These are phyloP conservation scores for Henningerozyma blattae DNA, from an alignment of 805 yeast genomes.

Conservation along the genomic window DNA sequence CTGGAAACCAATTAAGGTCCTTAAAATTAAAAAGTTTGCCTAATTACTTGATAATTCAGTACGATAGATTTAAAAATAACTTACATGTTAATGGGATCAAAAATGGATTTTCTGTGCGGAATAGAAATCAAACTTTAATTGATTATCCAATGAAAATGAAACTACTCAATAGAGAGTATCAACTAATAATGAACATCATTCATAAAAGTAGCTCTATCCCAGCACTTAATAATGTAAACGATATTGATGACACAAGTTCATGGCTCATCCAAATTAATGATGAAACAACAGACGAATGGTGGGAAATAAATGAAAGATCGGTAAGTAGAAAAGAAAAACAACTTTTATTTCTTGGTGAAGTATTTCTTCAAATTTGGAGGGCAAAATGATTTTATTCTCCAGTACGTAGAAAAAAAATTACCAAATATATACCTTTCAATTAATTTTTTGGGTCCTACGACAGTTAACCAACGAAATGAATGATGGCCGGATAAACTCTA, in stretches of 20 bases:
- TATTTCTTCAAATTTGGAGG: conserved; percentile 61
- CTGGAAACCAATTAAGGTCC: too few relatives aligned
- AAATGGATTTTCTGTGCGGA: conserved; percentile 20
- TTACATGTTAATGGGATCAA: too few relatives aligned
- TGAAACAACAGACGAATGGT: conserved; percentile 37
- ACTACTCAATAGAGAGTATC: conserved; percentile 26
- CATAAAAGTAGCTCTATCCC: conserved; percentile 19
- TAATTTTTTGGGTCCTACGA: too few relatives aligned
- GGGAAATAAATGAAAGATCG: conserved; percentile 41
- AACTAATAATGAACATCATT: conserved; percentile 38
- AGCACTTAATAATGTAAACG: too few relatives aligned
- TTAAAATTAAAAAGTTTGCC: conserved; percentile 38
- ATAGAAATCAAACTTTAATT: conserved; percentile 50
- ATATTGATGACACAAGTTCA: too few relatives aligned
- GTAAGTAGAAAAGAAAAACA: conserved; percentile 40
- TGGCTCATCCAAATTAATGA: conserved; percentile 43
- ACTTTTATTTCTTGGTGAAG: conserved; percentile 47
- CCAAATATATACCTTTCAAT: too few relatives aligned
- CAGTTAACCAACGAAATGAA: too few relatives aligned
- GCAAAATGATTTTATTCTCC: conserved; percentile 4
- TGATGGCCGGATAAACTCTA: too few relatives aligned
- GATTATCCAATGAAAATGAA: conserved; percentile 36
- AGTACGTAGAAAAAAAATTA: too few relatives aligned
- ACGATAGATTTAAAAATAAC: conserved; percentile 37
- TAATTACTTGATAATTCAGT: conserved; percentile 39